Conservation (phyloP, 139 green algal species). For the Zygnema cylindricum region DNA sequence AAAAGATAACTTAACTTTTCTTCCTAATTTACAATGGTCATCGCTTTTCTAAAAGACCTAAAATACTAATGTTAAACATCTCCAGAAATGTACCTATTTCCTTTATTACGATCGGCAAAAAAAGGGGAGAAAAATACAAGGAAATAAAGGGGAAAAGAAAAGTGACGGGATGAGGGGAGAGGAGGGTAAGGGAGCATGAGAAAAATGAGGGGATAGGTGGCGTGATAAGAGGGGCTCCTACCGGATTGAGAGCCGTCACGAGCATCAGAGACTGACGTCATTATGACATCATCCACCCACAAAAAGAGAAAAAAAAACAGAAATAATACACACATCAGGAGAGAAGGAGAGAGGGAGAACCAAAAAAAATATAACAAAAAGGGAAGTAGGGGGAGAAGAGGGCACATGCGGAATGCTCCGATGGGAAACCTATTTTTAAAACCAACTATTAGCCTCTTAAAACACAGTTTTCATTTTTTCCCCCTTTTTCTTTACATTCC, state of each 20-base stretch:
- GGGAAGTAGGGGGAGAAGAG: no score
- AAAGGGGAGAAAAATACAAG: neutral
- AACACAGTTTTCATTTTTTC: no score
- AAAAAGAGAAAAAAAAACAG: conserved; percentile 17
- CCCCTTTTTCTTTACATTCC: no score
- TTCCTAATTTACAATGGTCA: no score
- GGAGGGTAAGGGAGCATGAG: neutral
- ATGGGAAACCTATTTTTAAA: no score
- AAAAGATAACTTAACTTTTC: no score
- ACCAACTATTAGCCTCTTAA: no score
- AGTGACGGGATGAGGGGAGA: conserved; percentile 52
- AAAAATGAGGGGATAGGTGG: neutral
- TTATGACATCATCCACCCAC: neutral
- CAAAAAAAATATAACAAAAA: neutral
- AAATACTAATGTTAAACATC: no score
- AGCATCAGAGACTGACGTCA: conserved; percentile 88
- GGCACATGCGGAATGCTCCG: no score
- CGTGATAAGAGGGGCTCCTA: neutral
- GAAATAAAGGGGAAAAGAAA: neutral
- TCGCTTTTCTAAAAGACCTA: no score
- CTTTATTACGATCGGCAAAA: no score
- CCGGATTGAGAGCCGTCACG: conserved; percentile 91
- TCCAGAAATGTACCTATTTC: no score
- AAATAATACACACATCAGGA: neutral
- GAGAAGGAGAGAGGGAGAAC: neutral